A percentile compares a stretch with the other conserved stretches of the same genome.
These are phyloP conservation scores for Ceratobasidium papillatum DNA, from an alignment of 1,284 basidiomycete genomes.

Conservation along the genomic window DNA sequence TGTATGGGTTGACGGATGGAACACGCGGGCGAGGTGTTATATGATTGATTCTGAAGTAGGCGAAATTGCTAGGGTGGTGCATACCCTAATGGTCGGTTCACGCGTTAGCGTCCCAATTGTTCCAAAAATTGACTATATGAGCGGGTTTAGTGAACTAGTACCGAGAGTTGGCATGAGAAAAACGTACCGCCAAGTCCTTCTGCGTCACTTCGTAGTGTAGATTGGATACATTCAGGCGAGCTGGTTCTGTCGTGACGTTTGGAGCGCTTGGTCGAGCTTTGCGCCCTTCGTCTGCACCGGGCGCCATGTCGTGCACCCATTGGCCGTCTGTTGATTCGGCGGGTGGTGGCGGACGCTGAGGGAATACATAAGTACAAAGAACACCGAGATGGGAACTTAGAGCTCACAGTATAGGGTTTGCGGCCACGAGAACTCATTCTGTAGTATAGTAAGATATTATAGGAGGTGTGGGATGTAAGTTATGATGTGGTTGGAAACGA, in stretches of 20 bases:
- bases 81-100: slow-evolving; percentile 95
- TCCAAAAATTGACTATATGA: slow-evolving; percentile 82
- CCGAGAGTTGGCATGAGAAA: not conserved
- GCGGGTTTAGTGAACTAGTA: not conserved
- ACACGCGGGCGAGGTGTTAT: slow-evolving; percentile 38
- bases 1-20: slow-evolving; percentile 59
- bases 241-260: slow-evolving; percentile 51
- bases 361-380: not conserved
- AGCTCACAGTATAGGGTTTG: slow-evolving; percentile 40
- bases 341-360: slow-evolving; percentile 29
- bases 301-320: slow-evolving; percentile 79
- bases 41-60: slow-evolving; percentile 43
- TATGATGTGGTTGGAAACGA: not conserved
- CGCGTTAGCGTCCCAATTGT: slow-evolving; percentile 90
- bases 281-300: slow-evolving; percentile 50
- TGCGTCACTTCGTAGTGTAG: slow-evolving; percentile 93
- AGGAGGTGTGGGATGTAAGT: not conserved
- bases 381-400: not conserved
- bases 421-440: slow-evolving; percentile 36
- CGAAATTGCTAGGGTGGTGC: slow-evolving; percentile 50
- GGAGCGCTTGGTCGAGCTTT: slow-evolving; percentile 50
- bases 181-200: slow-evolving; percentile 84
- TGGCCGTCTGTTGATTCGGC: slow-evolving; percentile 57
- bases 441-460: slow-evolving; percentile 1
- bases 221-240: slow-evolving; percentile 83